Percentiles rank a stretch among this genome's conserved stretches.
phyloP scores from a whole-genome alignment of 768 basidiomycete genomes.

The Pleurotus djamor region DNA sequence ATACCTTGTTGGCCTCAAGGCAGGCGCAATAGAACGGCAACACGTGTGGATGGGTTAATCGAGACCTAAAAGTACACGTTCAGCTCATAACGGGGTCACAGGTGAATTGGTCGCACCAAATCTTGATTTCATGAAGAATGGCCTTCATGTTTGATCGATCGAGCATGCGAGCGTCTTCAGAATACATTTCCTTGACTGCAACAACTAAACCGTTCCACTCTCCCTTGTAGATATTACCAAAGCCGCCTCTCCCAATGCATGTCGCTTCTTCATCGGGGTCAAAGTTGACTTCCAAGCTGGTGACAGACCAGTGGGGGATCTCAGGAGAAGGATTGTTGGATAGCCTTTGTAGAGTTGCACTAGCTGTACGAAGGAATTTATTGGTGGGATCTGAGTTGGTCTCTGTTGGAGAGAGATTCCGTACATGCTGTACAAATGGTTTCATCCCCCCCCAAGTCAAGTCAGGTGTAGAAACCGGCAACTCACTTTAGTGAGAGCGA shows the following conservation, averaged over 20 bases:
- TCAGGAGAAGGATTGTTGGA: not conserved
- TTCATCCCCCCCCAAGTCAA: too few species aligned
- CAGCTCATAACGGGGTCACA: not conserved
- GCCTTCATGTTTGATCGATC: not conserved
- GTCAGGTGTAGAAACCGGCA: too few species aligned
- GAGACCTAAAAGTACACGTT: slow-evolving; percentile 2
- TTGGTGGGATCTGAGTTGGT: not conserved
- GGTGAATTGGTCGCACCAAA: slow-evolving; percentile 17
- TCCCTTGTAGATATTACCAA: slow-evolving; percentile 1
- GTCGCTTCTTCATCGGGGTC: not conserved
- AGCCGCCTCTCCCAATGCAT: not conserved
- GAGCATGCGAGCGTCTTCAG: not conserved
- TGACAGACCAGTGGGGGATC: not conserved
- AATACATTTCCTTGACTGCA: not conserved
- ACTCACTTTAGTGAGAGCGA: slow-evolving; percentile 16
- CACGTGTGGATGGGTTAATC: slow-evolving; percentile 29
- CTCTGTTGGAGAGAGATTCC: not conserved
- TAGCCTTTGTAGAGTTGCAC: not conserved
- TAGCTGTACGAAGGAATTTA: not conserved
- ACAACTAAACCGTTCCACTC: not conserved
- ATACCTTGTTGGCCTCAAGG: not conserved
- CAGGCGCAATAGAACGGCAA: slow-evolving; percentile 32
- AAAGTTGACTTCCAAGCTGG: not conserved
- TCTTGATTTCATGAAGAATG: slow-evolving; percentile 21
- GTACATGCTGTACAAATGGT: too few species aligned